Percentiles rank a stretch among this genome's conserved stretches.
Conservation (phyloP, 768 basidiomycete species). For the Coprinellus aureogranulatus region DNA sequence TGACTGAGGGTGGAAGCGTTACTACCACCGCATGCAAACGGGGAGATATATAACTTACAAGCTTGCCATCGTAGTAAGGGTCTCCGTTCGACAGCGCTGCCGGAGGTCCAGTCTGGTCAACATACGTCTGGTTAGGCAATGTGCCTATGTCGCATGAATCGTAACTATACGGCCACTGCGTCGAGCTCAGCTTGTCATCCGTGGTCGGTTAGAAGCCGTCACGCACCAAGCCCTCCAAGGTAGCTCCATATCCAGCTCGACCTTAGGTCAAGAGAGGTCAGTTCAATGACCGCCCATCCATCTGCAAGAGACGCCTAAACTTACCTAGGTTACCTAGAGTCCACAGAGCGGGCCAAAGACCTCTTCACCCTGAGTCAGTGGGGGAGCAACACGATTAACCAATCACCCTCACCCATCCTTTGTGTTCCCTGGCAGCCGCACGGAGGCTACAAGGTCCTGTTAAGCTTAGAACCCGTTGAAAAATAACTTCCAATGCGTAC, state of each 20-base stretch:
- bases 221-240: slow-evolving; percentile 63
- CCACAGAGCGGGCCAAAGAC: slow-evolving; percentile 40
- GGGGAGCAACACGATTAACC: no score
- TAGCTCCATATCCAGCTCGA: slow-evolving; percentile 72
- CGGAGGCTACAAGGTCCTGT: slow-evolving; percentile 20
- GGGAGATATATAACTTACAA: slow-evolving; percentile 22
- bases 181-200: background rate
- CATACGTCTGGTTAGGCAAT: slow-evolving; percentile 70
- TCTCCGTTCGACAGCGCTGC: slow-evolving; percentile 47
- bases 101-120: slow-evolving; percentile 50
- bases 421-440: slow-evolving; percentile 32
- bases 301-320: no score
- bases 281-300: no score
- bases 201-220: background rate
- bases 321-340: slow-evolving; percentile 55
- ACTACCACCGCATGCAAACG: background rate
- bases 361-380: slow-evolving; percentile 41
- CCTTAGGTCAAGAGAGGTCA: slow-evolving; percentile 26
- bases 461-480: no score
- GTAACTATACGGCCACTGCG: slow-evolving; percentile 66
- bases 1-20: slow-evolving; percentile 33
- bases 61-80: slow-evolving; percentile 34
- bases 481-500: slow-evolving; percentile 3
- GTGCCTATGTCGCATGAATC: slow-evolving; percentile 82
- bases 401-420: slow-evolving; percentile 26